Evolutionary conservation across 148 eudicot genomes (phyloP), one percentile per base, ranked within the genome.

Genomic region (Rheum nobile): DNA sequence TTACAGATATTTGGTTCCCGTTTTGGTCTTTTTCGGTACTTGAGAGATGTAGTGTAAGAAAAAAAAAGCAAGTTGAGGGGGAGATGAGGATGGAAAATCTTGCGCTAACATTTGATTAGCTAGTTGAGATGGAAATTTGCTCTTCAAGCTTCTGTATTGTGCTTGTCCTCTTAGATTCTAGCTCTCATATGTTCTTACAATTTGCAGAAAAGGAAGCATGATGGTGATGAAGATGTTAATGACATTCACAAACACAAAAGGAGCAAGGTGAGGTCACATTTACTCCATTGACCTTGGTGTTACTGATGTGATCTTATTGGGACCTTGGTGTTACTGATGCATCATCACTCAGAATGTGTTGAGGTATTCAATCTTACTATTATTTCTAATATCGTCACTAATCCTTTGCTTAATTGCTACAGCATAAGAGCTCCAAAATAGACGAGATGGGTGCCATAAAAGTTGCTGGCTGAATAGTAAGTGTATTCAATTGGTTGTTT

Each of bases 131-230:
- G n/a, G 4, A 44, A 0, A 57, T 12, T n/a, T n/a, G 26, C 67
- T 57, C 2, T 63, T 63, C 19, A 4, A 63, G 12, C 9, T 8
- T 63, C 37, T 61, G 16, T 13, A 26, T 44, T 41, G 42, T 71
- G 13, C 52, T 24, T 21, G 52, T 46, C 32, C 8, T 21, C 16
- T n/a, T 28, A 63, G 34, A 28, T 26, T 34, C 34, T 1, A 24
- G 22, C 29, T 41, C 37, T 26, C 67, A 38, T 7, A 26, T 78
- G 71, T 79, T 19, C 72, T 71, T 76, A 59, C 8, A 47, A 76
- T 82, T n/a, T 70, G 67, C 88, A 95, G 99, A 95, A 95, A 84
- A 90, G 97, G 83, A 95, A 92, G 88, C 93, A 90, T 83, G 97
- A 92, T 44, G 89, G 89, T 50, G 93, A 88, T 74, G 97, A 86